Evolutionary conservation across 2,329 filamentous ascomycete genomes (phyloP).

Genomic region (Lasiodiplodia citricola): DNA sequence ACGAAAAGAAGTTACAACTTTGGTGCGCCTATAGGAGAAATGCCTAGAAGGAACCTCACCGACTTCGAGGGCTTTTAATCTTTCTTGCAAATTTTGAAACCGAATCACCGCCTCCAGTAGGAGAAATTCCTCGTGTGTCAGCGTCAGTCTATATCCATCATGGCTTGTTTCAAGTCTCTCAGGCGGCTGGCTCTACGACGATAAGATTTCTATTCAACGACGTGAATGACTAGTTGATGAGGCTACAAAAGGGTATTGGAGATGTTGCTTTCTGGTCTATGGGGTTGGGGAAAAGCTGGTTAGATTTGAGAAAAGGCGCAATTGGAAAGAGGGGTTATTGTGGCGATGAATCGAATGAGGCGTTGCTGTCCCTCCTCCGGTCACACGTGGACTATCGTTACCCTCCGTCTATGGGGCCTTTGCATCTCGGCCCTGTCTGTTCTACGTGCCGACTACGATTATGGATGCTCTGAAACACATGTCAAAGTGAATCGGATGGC

Average conservation of each 20-base stretch:
- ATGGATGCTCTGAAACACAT: neutral
- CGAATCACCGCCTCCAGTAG: neutral
- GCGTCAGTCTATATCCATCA: constrained; percentile 11
- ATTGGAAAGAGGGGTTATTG: constrained; percentile 4
- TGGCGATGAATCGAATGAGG: neutral
- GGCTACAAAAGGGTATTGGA: constrained; percentile 13
- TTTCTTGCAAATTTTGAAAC: neutral
- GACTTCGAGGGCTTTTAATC: constrained; percentile 25
- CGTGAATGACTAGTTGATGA: constrained; percentile 12
- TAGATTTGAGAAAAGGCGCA: constrained; percentile 16
- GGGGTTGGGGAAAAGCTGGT: neutral
- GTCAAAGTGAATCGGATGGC: neutral
- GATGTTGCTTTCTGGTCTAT: neutral
- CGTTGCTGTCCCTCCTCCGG: constrained; percentile 10
- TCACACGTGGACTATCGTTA: constrained; percentile 6
- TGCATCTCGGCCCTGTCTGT: neutral
- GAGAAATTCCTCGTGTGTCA: neutral
- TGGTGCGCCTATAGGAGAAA: constrained; percentile 39
- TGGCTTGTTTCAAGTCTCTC: constrained; percentile 16
- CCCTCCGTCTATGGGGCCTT: neutral
- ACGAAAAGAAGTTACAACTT: constrained; percentile 41
- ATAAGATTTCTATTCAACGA: constrained; percentile 9
- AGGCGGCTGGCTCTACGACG: constrained; percentile 13
- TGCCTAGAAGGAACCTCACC: constrained; percentile 21
- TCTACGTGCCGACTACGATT: neutral